Evolutionary conservation across 1,284 basidiomycete species (phyloP).

Genomic region (Neolentinus lepideus): DNA sequence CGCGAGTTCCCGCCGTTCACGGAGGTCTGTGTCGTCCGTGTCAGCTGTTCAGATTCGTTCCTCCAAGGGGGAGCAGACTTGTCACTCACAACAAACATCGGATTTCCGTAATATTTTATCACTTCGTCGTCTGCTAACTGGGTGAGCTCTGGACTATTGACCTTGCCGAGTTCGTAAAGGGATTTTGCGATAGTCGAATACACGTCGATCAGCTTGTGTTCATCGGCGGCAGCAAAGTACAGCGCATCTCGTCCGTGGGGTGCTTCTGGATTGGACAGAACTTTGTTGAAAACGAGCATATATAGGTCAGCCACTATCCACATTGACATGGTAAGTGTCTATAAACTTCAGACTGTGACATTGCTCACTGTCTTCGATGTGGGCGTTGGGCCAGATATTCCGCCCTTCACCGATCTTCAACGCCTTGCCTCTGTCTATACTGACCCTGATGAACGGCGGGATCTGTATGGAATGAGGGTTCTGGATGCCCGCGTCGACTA

Average conservation of each 20-base stretch:
- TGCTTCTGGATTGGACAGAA: slow-evolving; percentile 10
- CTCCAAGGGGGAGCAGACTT: background rate
- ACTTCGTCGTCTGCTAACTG: slow-evolving; percentile 24
- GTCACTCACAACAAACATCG: slow-evolving; percentile 12
- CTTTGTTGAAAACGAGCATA: slow-evolving; percentile 15
- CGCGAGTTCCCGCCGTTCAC: slow-evolving; percentile 50
- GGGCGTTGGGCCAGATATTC: slow-evolving; percentile 20
- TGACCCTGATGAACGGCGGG: slow-evolving; percentile 20
- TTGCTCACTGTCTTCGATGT: slow-evolving; percentile 24
- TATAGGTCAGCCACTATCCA: slow-evolving; percentile 12
- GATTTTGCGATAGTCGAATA: slow-evolving; percentile 28
- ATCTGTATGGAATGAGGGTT: slow-evolving; percentile 24
- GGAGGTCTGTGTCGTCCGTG: background rate
- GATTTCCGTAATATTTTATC: slow-evolving; percentile 13
- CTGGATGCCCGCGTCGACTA: slow-evolving; percentile 29
- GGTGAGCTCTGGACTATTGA: slow-evolving; percentile 20
- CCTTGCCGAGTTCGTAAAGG: slow-evolving; percentile 21
- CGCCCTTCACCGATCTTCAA: slow-evolving; percentile 25
- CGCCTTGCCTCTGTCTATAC: slow-evolving; percentile 23
- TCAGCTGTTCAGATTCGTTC: background rate
- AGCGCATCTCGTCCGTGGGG: slow-evolving; percentile 37
- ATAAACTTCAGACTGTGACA: background rate
- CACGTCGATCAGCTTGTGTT: slow-evolving; percentile 28
- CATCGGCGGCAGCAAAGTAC: slow-evolving; percentile 41
- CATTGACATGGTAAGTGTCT: background rate